These are phyloP conservation scores for Candolleomyces eurysporus DNA, from an alignment of 768 basidiomycete species.

Conservation along the genomic window DNA sequence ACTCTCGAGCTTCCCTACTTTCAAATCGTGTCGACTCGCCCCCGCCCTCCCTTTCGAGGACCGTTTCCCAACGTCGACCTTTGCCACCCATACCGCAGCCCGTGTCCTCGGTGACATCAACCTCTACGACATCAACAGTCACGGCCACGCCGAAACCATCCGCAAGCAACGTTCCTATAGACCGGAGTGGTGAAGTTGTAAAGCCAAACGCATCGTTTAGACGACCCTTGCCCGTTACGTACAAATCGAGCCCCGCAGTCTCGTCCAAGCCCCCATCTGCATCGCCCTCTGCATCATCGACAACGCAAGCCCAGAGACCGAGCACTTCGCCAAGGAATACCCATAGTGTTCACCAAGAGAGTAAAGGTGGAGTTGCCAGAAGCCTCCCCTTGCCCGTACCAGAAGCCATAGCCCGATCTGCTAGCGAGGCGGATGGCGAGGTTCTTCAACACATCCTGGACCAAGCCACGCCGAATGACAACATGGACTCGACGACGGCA, in stretches of 20 bases:
- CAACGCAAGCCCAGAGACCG: background rate
- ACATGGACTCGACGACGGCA: background rate
- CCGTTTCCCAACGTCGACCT: background rate
- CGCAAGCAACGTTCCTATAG: background rate
- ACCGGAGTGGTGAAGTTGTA: background rate
- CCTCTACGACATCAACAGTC: background rate
- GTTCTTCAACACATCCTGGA: background rate
- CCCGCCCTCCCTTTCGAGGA: background rate
- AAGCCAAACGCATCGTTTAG: background rate
- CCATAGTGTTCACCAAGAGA: no score
- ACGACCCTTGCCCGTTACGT: background rate
- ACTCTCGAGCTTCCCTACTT: background rate
- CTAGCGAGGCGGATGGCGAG: constrained; percentile 2
- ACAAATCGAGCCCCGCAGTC: constrained; percentile 1
- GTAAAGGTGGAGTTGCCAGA: no score
- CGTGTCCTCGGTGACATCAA: background rate
- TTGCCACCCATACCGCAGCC: no score
- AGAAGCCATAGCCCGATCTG: background rate
- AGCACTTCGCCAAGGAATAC: no score
- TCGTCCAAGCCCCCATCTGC: background rate
- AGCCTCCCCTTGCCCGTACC: background rate
- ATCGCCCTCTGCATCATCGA: background rate
- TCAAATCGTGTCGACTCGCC: background rate
- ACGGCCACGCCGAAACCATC: background rate
- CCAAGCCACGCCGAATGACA: background rate